These are phyloP conservation scores for Coemansia sp. DNA, from an alignment of 192 early-diverging fungal species.

Conservation along the genomic window DNA sequence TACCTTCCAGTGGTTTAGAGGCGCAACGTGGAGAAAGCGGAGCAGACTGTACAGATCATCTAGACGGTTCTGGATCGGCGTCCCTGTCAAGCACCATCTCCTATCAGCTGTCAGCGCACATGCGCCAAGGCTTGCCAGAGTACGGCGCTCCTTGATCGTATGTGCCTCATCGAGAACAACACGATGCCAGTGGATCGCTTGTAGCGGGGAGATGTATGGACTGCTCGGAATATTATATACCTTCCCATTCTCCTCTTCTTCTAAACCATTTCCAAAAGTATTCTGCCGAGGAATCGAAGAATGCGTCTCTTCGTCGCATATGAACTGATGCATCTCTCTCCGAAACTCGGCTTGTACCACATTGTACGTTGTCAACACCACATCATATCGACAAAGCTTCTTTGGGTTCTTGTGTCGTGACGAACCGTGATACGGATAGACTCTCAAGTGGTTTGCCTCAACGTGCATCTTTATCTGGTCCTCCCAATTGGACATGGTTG, in stretches of 20 bases:
- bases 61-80: slow-evolving; percentile 81
- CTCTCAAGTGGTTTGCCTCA: slow-evolving; percentile 28
- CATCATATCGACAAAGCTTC: slow-evolving; percentile 59
- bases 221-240: slow-evolving; percentile 32
- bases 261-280: slow-evolving; percentile 33
- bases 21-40: slow-evolving; percentile 74
- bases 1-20: slow-evolving; percentile 68
- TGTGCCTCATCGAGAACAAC: slow-evolving; percentile 96
- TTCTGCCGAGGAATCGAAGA: neutral
- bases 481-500: slow-evolving; percentile 73
- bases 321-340: slow-evolving; percentile 34
- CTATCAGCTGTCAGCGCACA: slow-evolving; percentile 64
- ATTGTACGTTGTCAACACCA: slow-evolving; percentile 76
- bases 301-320: slow-evolving; percentile 2
- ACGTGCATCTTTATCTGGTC: slow-evolving; percentile 63
- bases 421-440: slow-evolving; percentile 66
- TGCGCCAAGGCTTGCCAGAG: slow-evolving; percentile 72
- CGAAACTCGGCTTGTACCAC: slow-evolving; percentile 61
- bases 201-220: slow-evolving; percentile 51
- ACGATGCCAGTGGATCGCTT: slow-evolving; percentile 75
- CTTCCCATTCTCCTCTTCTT: slow-evolving; percentile 33
- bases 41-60: slow-evolving; percentile 87
- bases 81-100: slow-evolving; percentile 93
- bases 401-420: slow-evolving; percentile 50
- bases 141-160: slow-evolving; percentile 80